Conservation (phyloP, 2,329 filamentous ascomycete genomes). For the Malbranchea zuffiana region DNA sequence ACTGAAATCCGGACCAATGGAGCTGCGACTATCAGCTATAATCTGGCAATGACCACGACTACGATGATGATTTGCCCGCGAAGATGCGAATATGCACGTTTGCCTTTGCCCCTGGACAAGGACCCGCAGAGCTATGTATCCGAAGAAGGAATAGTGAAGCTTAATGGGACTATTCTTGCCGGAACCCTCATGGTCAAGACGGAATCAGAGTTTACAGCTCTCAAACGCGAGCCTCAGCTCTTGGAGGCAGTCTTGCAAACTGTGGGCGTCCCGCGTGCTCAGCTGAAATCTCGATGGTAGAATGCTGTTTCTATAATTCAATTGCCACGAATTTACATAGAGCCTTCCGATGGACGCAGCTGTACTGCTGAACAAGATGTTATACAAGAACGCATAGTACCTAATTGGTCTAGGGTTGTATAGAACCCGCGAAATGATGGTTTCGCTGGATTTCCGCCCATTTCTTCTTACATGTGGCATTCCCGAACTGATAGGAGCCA, state of each 20-base stretch:
- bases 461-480: slow-evolving; percentile 53
- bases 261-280: slow-evolving; percentile 30
- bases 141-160: slow-evolving; percentile 33
- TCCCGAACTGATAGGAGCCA: slow-evolving; percentile 49
- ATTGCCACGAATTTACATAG: no score
- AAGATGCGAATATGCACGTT: slow-evolving; percentile 33
- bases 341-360: no score
- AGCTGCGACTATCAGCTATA: slow-evolving; percentile 44
- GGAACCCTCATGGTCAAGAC: slow-evolving; percentile 51
- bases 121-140: slow-evolving; percentile 23
- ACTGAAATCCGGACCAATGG: slow-evolving; percentile 18
- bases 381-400: no score
- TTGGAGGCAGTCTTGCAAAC: slow-evolving; percentile 35
- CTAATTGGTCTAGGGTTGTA: no score
- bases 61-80: slow-evolving; percentile 46
- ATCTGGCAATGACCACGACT: slow-evolving; percentile 45
- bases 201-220: slow-evolving; percentile 42
- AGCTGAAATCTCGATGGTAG: no score
- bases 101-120: slow-evolving; percentile 28
- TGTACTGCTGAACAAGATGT: no score
- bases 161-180: slow-evolving; percentile 48
- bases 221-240: slow-evolving; percentile 32
- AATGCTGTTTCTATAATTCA: no score
- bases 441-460: slow-evolving; percentile 40
- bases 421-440: no score